These are phyloP conservation scores for Sporisorium exsertum DNA, from an alignment of 1,284 basidiomycete genomes.

Conservation along the genomic window DNA sequence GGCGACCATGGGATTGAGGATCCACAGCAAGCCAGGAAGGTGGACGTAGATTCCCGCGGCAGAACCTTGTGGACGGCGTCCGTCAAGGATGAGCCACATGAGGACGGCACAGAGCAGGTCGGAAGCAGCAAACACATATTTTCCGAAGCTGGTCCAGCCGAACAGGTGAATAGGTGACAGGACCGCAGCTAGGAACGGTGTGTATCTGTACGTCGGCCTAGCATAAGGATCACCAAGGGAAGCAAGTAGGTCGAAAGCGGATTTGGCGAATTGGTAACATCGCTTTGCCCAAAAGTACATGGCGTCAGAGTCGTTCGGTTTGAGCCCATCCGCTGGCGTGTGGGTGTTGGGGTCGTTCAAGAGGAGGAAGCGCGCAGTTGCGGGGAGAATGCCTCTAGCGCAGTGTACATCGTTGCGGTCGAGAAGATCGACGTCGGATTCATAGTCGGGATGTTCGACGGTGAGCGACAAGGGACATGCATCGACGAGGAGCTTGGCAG, in stretches of 20 bases:
- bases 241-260: constrained; percentile 55
- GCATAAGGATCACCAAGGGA: constrained; percentile 80
- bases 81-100: constrained; percentile 77
- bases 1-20: constrained; percentile 92
- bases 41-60: constrained; percentile 43
- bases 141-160: constrained; percentile 74
- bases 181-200: constrained; percentile 86
- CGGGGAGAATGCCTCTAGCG: constrained; percentile 57
- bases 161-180: constrained; percentile 80
- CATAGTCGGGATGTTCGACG: constrained; percentile 37
- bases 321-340: constrained; percentile 27
- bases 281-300: constrained; percentile 41
- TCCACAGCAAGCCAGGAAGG: constrained; percentile 75
- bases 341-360: constrained; percentile 55
- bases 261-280: constrained; percentile 47
- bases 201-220: constrained; percentile 96
- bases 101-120: constrained; percentile 85
- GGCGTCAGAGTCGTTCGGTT: constrained; percentile 32
- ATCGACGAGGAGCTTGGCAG: constrained; percentile 72
- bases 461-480: constrained; percentile 57
- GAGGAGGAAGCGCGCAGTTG: constrained; percentile 73
- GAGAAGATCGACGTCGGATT: constrained; percentile 49
- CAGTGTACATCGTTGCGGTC: constrained; percentile 49
- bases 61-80: constrained; percentile 35
- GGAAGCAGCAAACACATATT: constrained; percentile 86